Evolutionary conservation across 2,329 filamentous ascomycete genomes (phyloP), one percentile per base, ranked within the genome.

Genomic region (Aspergillus sp.): DNA sequence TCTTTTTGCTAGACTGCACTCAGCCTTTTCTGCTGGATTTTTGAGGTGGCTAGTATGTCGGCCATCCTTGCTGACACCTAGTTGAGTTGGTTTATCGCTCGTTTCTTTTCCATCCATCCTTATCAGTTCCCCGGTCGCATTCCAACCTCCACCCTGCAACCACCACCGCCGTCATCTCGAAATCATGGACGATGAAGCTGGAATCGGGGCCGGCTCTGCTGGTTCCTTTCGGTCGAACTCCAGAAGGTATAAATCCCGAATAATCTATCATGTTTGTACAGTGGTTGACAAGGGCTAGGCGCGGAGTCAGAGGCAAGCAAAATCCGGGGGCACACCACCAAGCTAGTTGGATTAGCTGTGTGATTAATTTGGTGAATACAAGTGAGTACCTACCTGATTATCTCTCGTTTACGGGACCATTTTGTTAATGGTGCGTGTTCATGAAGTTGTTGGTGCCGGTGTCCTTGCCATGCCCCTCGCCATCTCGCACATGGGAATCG

Each of bases 401-500:
- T 14, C 15, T 2, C 8, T 15, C 17, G 7, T 44, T 11, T 27
- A 23, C 21, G 39, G n/a, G 21, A 7, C 24, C 35, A 55, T 19
- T 45, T 59, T 71, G 31, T 54, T 12, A 39, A 53, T 9, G n/a
- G 3, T 48, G 12, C 31, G 35, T 46, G 24, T 24, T 68, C 35
- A 2, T 15, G 15, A n/a, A 95, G 91, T 99, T 69, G 86, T 99
- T 63, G 95, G 95, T 56, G 93, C 95, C 37, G 95, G 95, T 54
- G 93, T 96, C 2, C 85, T 99, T 43, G 95, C 93, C 49, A 90
- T 97, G 93, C 93, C 93, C n/a, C 88, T 91, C 6, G 93, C 95
- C 45, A 86, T 99, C 76, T 95, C 92, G 14, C 92, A 96, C 70
- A 96, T 98, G 86, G 95, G 95, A 68, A 93, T 99, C 65, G 80